phyloP scores from a whole-genome alignment of 208 protist species.

The Acanthamoeba culbertsoni region DNA sequence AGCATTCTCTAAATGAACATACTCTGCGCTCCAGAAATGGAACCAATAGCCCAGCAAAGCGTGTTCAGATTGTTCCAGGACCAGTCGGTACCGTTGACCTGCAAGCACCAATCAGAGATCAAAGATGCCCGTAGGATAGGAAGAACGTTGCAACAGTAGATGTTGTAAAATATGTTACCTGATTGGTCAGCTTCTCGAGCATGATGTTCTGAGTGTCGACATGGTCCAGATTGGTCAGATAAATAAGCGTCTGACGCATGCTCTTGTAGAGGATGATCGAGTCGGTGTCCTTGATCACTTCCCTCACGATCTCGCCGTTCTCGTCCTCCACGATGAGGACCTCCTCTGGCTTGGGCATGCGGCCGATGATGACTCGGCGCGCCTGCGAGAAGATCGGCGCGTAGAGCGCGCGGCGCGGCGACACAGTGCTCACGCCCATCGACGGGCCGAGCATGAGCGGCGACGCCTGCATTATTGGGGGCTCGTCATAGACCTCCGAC shows the following conservation, averaged over 20 bases:
- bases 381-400: slow-evolving; percentile 71
- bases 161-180: slow-evolving; percentile 52
- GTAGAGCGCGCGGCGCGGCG: slow-evolving; percentile 5
- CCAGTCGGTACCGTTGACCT: slow-evolving; percentile 92
- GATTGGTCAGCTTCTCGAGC: slow-evolving; percentile 84
- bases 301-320: slow-evolving; percentile 95
- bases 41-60: slow-evolving; percentile 99
- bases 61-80: slow-evolving; percentile 96
- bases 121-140: background rate
- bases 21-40: slow-evolving; percentile 94
- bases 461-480: background rate
- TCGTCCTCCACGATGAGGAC: slow-evolving; percentile 98
- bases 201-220: slow-evolving; percentile 96
- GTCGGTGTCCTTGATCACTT: slow-evolving; percentile 96
- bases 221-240: slow-evolving; percentile 95
- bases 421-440: background rate
- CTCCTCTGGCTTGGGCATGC: slow-evolving; percentile 99
- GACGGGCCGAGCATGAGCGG: background rate
- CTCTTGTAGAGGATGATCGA: slow-evolving; percentile 96
- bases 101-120: background rate
- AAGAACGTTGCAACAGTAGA: background rate
- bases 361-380: slow-evolving; percentile 93
- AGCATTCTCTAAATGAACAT: slow-evolving; percentile 51
- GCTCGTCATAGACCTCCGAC: background rate
- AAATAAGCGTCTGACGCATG: slow-evolving; percentile 96